Evolutionary conservation across 2,329 filamentous ascomycete genomes (phyloP), one percentile per base, ranked within the genome.

Genomic region (Chrysosphaeria jannelii): DNA sequence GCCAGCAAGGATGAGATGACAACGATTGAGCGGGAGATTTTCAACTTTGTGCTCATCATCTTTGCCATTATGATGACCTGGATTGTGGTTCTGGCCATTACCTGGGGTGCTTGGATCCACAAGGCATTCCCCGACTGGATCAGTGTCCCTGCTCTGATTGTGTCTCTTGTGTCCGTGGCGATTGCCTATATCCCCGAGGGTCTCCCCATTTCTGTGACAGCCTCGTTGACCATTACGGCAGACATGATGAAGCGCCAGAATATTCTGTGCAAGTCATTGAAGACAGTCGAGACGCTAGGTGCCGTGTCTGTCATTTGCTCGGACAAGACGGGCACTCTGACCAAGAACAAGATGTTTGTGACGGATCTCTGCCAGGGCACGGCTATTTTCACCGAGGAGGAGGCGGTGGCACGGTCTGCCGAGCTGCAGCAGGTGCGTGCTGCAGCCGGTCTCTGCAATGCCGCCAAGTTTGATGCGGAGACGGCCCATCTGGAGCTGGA

Each of bases 181-280:
- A 62, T 75, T 6, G 68, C 69, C 2, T 75, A 75, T 37, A 72
- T 78, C 8, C 69, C 71, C 0, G 70, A 76, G 40, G 67, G 67
- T 4, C 45, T 74, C 0, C 67, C 68, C 0, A 65, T 74, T 24
- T 65, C 66, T 1, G 43, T 72, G 15, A 69, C 66, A 0, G 58
- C 62, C 1, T 67, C 61, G 10, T 46, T 78, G 30, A 76, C 70
- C 0, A 76, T 78, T 28, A 67, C 60, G 2, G 70, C 71, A 10
- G 70, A 67, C 30, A 53, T 71, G 32, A 76, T 78, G 70, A 53
- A 53, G 30, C 64, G 66, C 42, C 66, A 76, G 39, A 67, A 69
- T 36, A 62, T 78, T 20, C 52, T 78, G 6, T 75, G 69, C 57
- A 78, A 78, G 43, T 72, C 65, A 0, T 48, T 78, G 21, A 72